These are phyloP conservation scores for Populus tremula DNA, from an alignment of 345 rosid species.

Conservation along the genomic window DNA sequence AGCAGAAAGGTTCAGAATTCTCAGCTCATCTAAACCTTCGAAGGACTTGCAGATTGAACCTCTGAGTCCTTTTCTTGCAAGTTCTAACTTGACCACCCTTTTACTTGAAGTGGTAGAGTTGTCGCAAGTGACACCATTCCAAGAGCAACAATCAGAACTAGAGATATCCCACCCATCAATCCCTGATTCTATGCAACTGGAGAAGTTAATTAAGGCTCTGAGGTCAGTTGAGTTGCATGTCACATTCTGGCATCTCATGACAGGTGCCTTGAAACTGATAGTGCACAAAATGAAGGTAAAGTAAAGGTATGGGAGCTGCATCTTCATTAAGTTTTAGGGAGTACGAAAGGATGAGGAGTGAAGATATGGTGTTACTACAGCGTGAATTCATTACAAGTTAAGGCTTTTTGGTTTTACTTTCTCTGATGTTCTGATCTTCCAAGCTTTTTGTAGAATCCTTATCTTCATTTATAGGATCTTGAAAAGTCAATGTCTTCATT, in stretches of 20 bases:
- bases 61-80: conserved; percentile 18
- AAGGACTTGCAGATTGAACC: conserved; percentile 21
- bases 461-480: too few relatives aligned
- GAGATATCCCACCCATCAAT: conserved; percentile 18
- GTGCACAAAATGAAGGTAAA: not conserved
- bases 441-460: too few relatives aligned
- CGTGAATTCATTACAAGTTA: too few relatives aligned
- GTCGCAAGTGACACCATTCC: conserved; percentile 27
- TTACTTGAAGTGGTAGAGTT: not conserved
- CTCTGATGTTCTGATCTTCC: too few relatives aligned
- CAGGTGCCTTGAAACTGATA: conserved; percentile 6
- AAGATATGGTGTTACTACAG: not conserved
- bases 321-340: not conserved
- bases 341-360: not conserved
- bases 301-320: not conserved
- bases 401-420: too few relatives aligned
- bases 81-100: conserved; percentile 32
- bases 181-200: not conserved
- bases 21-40: conserved; percentile 24
- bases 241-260: conserved; percentile 5
- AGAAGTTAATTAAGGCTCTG: conserved; percentile 17
- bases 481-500: too few relatives aligned
- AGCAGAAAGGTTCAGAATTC: conserved; percentile 31
- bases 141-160: conserved; percentile 27
- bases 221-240: conserved; percentile 19